Percentiles rank a stretch among this genome's conserved stretches.
phyloP scores from a whole-genome alignment of 148 eudicot species.

The Amaranthus hypochondriacus region DNA sequence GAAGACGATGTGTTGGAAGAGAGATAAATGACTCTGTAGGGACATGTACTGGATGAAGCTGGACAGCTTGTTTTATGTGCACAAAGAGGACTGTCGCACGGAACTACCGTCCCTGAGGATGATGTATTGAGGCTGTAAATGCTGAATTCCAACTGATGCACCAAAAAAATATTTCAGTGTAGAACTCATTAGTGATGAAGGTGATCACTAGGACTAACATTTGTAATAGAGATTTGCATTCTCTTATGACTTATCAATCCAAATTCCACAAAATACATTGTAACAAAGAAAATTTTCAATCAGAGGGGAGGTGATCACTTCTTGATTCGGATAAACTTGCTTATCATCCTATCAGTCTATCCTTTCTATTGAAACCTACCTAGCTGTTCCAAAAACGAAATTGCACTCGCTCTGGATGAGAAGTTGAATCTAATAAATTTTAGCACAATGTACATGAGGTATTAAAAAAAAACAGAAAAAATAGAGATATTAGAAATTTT shows the following conservation, averaged over 20 bases:
- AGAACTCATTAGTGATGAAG: not conserved
- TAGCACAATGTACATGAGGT: not conserved
- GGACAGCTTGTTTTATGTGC: slow-evolving; percentile 45
- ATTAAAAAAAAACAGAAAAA: not conserved
- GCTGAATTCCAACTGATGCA: slow-evolving; percentile 42
- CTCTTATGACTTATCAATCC: no score
- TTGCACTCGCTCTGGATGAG: not conserved
- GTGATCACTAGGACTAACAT: not conserved
- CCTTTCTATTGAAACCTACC: not conserved
- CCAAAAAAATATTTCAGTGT: not conserved
- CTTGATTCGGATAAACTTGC: no score
- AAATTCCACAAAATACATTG: no score
- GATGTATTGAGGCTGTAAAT: slow-evolving; percentile 82
- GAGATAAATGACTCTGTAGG: slow-evolving; percentile 61
- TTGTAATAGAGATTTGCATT: no score
- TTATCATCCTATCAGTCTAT: no score
- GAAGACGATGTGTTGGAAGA: slow-evolving; percentile 73
- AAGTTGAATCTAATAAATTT: not conserved
- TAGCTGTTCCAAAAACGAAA: not conserved
- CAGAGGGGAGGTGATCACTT: no score
- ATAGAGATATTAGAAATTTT: not conserved
- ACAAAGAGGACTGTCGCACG: slow-evolving; percentile 73
- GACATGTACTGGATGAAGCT: slow-evolving; percentile 39
- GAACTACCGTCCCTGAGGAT: slow-evolving; percentile 53
- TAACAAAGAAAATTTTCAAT: no score